phyloP scores from a whole-genome alignment of 1,284 basidiomycete species.

The Cutaneotrichosporon cutaneum region DNA sequence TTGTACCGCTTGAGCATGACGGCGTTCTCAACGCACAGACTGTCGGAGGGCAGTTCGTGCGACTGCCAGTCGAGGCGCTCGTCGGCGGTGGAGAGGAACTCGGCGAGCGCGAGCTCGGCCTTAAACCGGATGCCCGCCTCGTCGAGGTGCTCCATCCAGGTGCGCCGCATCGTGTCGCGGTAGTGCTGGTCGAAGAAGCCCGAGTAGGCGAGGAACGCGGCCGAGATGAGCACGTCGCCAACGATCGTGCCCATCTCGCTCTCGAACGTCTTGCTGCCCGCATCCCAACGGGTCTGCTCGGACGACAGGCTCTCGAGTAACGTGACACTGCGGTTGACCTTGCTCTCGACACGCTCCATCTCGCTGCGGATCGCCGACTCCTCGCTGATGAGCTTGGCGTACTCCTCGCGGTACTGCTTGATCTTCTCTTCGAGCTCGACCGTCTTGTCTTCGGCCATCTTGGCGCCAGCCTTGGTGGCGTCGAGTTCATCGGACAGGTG shows the following conservation, averaged over 20 bases:
- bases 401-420: conserved; percentile 93
- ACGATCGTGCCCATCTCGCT: conserved; percentile 98
- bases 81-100: conserved; percentile 96
- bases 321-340: conserved; percentile 96
- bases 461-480: conserved; percentile 87
- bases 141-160: conserved; percentile 84
- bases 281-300: conserved; percentile 92
- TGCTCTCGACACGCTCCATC: conserved; percentile 96
- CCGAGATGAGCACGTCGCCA: conserved; percentile 92
- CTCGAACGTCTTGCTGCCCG: conserved; percentile 93
- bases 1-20: conserved; percentile 99
- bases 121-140: conserved; percentile 94
- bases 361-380: conserved; percentile 96
- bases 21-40: conserved; percentile 94
- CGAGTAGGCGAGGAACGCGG: conserved; percentile 94
- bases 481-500: conserved; percentile 88
- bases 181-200: conserved; percentile 99
- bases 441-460: conserved; percentile 87
- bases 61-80: conserved; percentile 95
- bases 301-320: conserved; percentile 92
- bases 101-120: conserved; percentile 83
- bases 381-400: conserved; percentile 94
- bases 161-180: conserved; percentile 94
- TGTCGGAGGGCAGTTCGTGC: conserved; percentile 90
- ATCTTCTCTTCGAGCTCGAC: conserved; percentile 91